Evolutionary conservation across 768 basidiomycete genomes (phyloP).

Genomic region (Coprinopsis marcescibilis): DNA sequence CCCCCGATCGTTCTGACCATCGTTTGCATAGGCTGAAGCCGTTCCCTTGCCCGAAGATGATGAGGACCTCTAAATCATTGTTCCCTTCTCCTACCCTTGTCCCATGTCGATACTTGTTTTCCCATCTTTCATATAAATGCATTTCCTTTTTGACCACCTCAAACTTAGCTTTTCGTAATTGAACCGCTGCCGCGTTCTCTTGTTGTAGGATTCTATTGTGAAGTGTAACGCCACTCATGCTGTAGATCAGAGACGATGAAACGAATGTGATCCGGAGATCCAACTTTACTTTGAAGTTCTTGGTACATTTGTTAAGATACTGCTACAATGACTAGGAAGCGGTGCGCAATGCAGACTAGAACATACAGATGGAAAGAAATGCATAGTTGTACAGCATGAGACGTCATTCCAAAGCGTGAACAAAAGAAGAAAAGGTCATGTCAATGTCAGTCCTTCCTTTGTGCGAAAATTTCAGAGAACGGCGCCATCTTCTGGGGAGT

Average conservation of each 20-base stretch:
- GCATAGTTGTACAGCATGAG: too few species aligned
- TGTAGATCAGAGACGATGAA: neutral
- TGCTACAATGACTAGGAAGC: too few species aligned
- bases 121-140: constrained; percentile 19
- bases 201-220: too few species aligned
- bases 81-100: constrained; percentile 19
- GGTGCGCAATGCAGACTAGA: too few species aligned
- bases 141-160: constrained; percentile 1
- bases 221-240: neutral
- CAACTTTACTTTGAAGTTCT: too few species aligned
- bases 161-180: constrained; percentile 1
- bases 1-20: constrained; percentile 6
- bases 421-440: neutral
- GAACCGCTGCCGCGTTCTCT: too few species aligned
- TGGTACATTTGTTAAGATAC: too few species aligned
- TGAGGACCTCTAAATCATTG: constrained; percentile 58
- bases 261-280: too few species aligned
- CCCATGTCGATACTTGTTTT: constrained; percentile 19
- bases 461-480: neutral
- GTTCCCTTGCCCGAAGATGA: constrained; percentile 98
- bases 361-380: too few species aligned
- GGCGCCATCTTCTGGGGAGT: neutral
- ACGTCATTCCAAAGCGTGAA: neutral
- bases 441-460: neutral
- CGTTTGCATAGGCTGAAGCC: constrained; percentile 59